Evolutionary conservation across 2,329 filamentous ascomycete species (phyloP).

Genomic region (Fusarium sp.): DNA sequence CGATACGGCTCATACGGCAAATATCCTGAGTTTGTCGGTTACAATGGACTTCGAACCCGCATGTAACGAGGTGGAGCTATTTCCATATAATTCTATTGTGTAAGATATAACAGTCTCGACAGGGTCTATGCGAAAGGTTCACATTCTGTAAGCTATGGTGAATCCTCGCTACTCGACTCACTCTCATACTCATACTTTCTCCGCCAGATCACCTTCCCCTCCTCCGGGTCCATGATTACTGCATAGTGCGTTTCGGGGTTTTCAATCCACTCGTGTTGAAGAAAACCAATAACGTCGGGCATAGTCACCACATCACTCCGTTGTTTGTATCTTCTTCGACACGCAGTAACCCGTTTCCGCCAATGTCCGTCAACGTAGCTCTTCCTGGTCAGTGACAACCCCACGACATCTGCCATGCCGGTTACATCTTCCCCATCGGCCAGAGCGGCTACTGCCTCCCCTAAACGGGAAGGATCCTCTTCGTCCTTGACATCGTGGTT

Average conservation of each 20-base stretch:
- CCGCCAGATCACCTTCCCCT: constrained; percentile 53
- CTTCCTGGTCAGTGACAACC: constrained; percentile 44
- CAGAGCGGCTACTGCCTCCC: constrained; percentile 14
- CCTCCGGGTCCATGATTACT: constrained; percentile 61
- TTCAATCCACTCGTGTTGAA: constrained; percentile 45
- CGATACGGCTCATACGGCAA: too few species aligned
- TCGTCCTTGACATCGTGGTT: constrained; percentile 49
- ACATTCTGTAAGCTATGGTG: rapidly evolving
- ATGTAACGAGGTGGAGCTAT: too few species aligned
- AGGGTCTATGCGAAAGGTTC: neutral
- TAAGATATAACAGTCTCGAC: neutral
- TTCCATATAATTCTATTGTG: too few species aligned
- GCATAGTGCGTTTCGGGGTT: constrained; percentile 52
- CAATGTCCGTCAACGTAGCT: constrained; percentile 38
- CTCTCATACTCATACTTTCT: constrained; percentile 5
- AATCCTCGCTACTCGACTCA: neutral
- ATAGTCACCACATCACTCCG: constrained; percentile 18
- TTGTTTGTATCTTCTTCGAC: neutral
- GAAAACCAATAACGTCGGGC: constrained; percentile 44
- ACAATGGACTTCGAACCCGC: too few species aligned
- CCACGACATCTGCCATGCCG: constrained; percentile 46
- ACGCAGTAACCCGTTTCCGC: constrained; percentile 7
- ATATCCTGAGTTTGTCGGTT: too few species aligned
- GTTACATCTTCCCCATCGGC: constrained; percentile 6
- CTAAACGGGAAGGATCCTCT: constrained; percentile 23